A percentile compares a stretch with the other conserved stretches of the same genome.
phyloP scores from a whole-genome alignment of 2,329 filamentous ascomycete genomes.

The Phaeoacremonium minimum region DNA sequence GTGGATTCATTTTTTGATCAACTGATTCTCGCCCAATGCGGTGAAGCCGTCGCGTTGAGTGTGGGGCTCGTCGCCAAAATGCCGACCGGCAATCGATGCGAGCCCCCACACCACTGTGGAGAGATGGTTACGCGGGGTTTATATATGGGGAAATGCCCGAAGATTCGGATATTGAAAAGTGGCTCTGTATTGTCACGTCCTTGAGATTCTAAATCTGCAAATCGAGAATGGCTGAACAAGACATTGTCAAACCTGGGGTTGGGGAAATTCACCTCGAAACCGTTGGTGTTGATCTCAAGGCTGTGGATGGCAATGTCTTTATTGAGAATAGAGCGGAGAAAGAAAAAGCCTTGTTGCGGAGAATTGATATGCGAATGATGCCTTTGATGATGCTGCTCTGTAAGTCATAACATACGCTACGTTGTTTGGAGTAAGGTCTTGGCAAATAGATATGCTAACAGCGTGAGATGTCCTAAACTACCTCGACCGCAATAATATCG shows the following conservation, averaged over 20 bases:
- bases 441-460: conserved; percentile 5
- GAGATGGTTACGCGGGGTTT: no score
- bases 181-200: no score
- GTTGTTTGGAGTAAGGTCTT: background rate
- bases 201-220: no score
- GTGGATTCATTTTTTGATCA: no score
- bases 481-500: conserved; percentile 32
- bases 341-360: conserved; percentile 49
- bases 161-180: no score
- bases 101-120: no score
- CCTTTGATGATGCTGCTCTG: conserved; percentile 43
- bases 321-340: conserved; percentile 15
- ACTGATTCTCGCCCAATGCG: no score
- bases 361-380: conserved; percentile 53
- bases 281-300: conserved; percentile 2
- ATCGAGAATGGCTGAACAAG: background rate
- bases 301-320: conserved; percentile 1
- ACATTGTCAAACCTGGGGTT: background rate
- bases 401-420: background rate
- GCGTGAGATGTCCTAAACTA: conserved; percentile 59
- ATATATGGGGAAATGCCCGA: no score
- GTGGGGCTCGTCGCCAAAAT: no score
- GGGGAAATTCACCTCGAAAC: conserved; percentile 2
- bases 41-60: no score
- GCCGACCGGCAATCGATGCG: no score